These are phyloP conservation scores for Mycena albidolilacea DNA, from an alignment of 768 basidiomycete genomes.

Conservation along the genomic window DNA sequence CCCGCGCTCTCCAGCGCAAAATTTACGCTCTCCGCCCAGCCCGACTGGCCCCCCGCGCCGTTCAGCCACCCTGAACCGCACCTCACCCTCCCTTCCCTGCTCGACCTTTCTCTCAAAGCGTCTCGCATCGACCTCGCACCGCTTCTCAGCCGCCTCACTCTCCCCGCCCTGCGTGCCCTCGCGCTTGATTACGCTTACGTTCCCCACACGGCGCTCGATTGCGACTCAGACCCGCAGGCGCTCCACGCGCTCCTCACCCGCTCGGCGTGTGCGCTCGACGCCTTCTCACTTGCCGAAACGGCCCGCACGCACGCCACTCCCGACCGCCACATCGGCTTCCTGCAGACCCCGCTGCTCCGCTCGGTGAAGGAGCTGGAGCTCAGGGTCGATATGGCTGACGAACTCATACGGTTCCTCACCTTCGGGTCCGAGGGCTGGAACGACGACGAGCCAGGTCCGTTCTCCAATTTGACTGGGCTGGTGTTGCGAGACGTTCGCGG, in stretches of 20 bases:
- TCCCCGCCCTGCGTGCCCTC: slow-evolving; percentile 32
- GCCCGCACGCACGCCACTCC: slow-evolving; percentile 20
- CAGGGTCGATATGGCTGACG: slow-evolving; percentile 29
- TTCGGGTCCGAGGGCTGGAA: background rate
- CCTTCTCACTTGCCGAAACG: slow-evolving; percentile 32
- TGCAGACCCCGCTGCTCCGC: slow-evolving; percentile 23
- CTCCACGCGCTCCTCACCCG: slow-evolving; percentile 32
- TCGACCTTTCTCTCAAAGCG: slow-evolving; percentile 27
- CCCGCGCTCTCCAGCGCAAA: slow-evolving; percentile 24
- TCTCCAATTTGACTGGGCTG: slow-evolving; percentile 25
- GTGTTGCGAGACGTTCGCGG: slow-evolving; percentile 27
- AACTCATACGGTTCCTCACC: slow-evolving; percentile 27
- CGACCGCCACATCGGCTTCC: slow-evolving; percentile 25
- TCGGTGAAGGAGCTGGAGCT: slow-evolving; percentile 28
- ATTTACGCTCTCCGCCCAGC: slow-evolving; percentile 28
- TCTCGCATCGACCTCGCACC: slow-evolving; percentile 30
- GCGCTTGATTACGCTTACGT: slow-evolving; percentile 33
- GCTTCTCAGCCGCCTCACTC: slow-evolving; percentile 29
- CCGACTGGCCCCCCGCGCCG: slow-evolving; percentile 31
- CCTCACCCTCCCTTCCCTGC: slow-evolving; percentile 30
- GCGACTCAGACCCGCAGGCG: slow-evolving; percentile 11
- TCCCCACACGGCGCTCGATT: slow-evolving; percentile 9
- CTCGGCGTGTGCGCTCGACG: slow-evolving; percentile 14
- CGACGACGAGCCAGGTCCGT: background rate
- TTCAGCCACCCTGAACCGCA: slow-evolving; percentile 23